These are phyloP conservation scores for Penicillium manginii DNA, from an alignment of 495 filamentous ascomycete genomes.

Conservation along the genomic window DNA sequence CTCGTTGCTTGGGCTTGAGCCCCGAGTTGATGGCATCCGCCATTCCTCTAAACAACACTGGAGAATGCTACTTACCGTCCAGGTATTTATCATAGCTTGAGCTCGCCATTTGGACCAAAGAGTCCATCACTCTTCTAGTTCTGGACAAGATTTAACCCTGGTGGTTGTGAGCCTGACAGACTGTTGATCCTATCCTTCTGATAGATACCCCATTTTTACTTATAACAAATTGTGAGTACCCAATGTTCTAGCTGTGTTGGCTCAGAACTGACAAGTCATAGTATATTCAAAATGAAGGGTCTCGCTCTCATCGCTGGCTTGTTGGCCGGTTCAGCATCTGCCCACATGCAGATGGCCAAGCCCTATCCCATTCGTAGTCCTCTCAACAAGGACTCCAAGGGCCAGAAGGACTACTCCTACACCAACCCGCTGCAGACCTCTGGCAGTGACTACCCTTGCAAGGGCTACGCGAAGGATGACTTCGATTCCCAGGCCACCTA, in stretches of 20 bases:
- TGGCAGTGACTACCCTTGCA: conserved; percentile 55
- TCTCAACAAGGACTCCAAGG: conserved; percentile 39
- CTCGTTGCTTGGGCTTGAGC: conserved; percentile 6
- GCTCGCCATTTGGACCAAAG: not conserved
- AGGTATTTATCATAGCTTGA: conserved; percentile 26
- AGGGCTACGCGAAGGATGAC: conserved; percentile 53
- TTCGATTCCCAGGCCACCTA: conserved; percentile 51
- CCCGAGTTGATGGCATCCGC: conserved; percentile 19
- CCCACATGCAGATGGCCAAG: conserved; percentile 51
- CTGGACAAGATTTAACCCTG: conserved; percentile 16
- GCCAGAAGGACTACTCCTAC: conserved; percentile 55
- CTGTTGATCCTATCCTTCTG: conserved; percentile 1
- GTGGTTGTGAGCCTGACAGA: conserved; percentile 26
- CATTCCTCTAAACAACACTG: conserved; percentile 28
- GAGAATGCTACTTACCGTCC: conserved; percentile 16
- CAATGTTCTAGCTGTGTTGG: not conserved
- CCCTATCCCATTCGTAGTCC: conserved; percentile 53
- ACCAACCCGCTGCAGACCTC: conserved; percentile 47
- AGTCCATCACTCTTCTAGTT: conserved; percentile 15
- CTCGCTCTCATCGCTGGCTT: conserved; percentile 34
- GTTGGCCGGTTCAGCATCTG: conserved; percentile 43
- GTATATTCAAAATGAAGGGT: conserved; percentile 45
- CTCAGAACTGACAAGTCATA: conserved; percentile 7
- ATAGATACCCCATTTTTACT: conserved; percentile 10
- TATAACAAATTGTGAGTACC: conserved; percentile 6